Conservation (phyloP, 495 filamentous ascomycete genomes). For the Lindgomyces ingoldianus region DNA sequence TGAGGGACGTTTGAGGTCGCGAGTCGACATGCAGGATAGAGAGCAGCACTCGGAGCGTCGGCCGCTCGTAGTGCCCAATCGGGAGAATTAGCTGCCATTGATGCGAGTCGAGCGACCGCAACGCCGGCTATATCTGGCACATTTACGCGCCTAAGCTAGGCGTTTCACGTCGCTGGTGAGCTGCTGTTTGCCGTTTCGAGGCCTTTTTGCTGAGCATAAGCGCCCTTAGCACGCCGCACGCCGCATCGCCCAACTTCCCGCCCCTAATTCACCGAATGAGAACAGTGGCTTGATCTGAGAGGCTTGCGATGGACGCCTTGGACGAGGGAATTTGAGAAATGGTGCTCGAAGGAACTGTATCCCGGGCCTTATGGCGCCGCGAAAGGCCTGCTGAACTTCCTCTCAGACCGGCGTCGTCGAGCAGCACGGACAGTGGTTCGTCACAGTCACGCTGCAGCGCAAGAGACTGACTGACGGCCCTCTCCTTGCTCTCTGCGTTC, state of each 20-base stretch:
- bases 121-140: constrained; percentile 1
- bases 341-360: constrained; percentile 23
- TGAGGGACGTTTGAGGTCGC: not conserved
- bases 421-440: constrained; percentile 29
- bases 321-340: constrained; percentile 1
- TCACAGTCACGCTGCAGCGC: constrained; percentile 25
- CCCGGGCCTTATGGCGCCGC: constrained; percentile 11
- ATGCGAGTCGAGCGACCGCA: not conserved
- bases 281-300: constrained; percentile 5
- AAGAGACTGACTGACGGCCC: not conserved
- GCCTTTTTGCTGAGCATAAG: not conserved
- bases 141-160: constrained; percentile 28
- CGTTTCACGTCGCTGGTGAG: no score
- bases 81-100: constrained; percentile 20
- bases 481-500: no score
- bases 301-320: constrained; percentile 8
- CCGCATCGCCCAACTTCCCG: not conserved
- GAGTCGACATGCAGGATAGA: not conserved
- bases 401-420: not conserved
- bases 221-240: constrained; percentile 11
- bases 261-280: constrained; percentile 14
- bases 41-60: not conserved
- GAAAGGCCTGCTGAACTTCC: no score
- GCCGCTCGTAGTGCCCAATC: constrained; percentile 1
- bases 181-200: not conserved